Evolutionary conservation across 352 stramenopile genomes (phyloP).

Genomic region (Phytophthora sansomeana): DNA sequence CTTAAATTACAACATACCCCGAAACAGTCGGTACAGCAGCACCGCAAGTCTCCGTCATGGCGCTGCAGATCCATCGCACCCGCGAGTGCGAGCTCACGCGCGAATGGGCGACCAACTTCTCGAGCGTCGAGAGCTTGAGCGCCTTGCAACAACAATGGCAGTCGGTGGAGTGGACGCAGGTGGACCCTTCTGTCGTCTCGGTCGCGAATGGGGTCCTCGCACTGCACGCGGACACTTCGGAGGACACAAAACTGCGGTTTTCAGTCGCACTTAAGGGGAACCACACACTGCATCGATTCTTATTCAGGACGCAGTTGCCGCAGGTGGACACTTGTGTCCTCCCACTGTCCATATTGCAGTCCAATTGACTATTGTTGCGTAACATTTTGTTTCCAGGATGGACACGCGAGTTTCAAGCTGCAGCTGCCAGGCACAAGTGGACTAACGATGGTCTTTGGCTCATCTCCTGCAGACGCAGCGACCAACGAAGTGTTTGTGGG

Average conservation of each 20-base stretch:
- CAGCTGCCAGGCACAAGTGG: slow-evolving; percentile 31
- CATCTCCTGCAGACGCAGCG: slow-evolving; percentile 11
- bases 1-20: too few relatives aligned
- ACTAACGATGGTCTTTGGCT: slow-evolving; percentile 39
- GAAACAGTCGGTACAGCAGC: too few relatives aligned
- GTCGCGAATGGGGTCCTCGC: slow-evolving; percentile 21
- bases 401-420: slow-evolving; percentile 39
- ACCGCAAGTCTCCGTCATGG: background rate
- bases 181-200: slow-evolving; percentile 31
- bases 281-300: slow-evolving; percentile 29
- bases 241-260: slow-evolving; percentile 18
- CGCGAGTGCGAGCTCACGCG: slow-evolving; percentile 40
- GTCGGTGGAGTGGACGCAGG: slow-evolving; percentile 19
- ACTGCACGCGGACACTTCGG: slow-evolving; percentile 5
- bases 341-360: background rate
- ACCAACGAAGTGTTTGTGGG: slow-evolving; percentile 34
- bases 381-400: slow-evolving; percentile 21
- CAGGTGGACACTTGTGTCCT: slow-evolving; percentile 28
- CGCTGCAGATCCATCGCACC: slow-evolving; percentile 45
- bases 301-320: slow-evolving; percentile 33
- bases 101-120: slow-evolving; percentile 41
- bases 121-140: slow-evolving; percentile 21
- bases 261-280: slow-evolving; percentile 7
- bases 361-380: background rate
- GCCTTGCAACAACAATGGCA: slow-evolving; percentile 27